Conservation (phyloP, 352 stramenopile genomes). For the Halophytophthora batemanensis region DNA sequence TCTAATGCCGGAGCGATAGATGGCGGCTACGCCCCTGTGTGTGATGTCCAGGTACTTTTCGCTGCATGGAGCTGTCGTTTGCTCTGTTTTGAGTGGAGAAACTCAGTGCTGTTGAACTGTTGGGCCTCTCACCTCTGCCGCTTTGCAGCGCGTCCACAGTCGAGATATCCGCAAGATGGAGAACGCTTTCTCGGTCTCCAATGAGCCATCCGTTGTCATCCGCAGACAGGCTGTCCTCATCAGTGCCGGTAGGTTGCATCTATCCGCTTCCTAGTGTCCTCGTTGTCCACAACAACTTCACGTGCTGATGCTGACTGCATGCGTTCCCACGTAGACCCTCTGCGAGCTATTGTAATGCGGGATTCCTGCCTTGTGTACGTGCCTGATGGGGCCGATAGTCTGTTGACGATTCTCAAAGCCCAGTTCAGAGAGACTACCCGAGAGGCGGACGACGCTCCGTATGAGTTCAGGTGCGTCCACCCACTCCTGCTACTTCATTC, state of each 20-base stretch:
- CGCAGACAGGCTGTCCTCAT: slow-evolving; percentile 50
- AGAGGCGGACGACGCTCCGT: slow-evolving; percentile 42
- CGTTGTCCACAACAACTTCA: too few relatives aligned
- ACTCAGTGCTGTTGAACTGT: neutral
- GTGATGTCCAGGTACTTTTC: slow-evolving; percentile 32
- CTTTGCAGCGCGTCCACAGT: slow-evolving; percentile 42
- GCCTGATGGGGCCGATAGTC: slow-evolving; percentile 37
- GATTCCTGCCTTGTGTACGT: slow-evolving; percentile 44
- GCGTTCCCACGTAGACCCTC: slow-evolving; percentile 14
- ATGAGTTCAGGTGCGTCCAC: slow-evolving; percentile 49
- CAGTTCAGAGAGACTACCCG: slow-evolving; percentile 37
- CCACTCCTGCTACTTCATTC: slow-evolving; percentile 20
- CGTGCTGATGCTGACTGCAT: too few relatives aligned
- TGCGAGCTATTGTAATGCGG: slow-evolving; percentile 52
- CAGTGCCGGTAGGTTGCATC: slow-evolving; percentile 16
- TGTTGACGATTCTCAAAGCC: slow-evolving; percentile 51
- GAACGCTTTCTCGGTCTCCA: slow-evolving; percentile 58
- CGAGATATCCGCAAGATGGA: slow-evolving; percentile 73
- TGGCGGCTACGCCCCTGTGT: slow-evolving; percentile 6
- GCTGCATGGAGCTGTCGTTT: neutral
- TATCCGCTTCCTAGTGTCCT: slow-evolving; percentile 1
- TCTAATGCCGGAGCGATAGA: slow-evolving; percentile 2
- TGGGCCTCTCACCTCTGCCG: neutral
- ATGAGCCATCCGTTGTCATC: slow-evolving; percentile 54
- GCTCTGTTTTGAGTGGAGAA: neutral